Percentiles rank a stretch among this genome's conserved stretches.
phyloP scores from a whole-genome alignment of 2,329 filamentous ascomycete genomes.

The Apiospora koreana region DNA sequence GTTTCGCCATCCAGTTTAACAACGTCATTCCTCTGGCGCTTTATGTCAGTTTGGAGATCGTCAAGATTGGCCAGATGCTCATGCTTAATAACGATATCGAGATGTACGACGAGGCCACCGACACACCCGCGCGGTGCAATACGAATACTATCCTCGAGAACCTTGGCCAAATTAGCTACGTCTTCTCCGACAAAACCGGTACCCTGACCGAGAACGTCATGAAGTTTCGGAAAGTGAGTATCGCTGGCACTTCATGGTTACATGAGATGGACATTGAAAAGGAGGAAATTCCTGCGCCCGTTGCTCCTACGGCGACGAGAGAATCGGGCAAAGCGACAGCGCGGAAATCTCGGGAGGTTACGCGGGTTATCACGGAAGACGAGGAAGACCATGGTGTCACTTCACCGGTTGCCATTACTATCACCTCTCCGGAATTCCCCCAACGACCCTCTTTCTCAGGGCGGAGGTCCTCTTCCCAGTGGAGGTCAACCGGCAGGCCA shows the following conservation, averaged over 20 bases:
- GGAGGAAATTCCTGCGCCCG: conserved; percentile 13
- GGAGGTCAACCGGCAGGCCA: conserved; percentile 33
- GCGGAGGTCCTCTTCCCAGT: conserved; percentile 34
- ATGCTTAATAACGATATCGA: conserved; percentile 79
- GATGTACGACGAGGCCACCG: conserved; percentile 84
- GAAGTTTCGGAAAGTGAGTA: conserved; percentile 91
- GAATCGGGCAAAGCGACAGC: neutral
- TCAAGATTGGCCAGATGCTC: conserved; percentile 78
- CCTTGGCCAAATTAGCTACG: conserved; percentile 83
- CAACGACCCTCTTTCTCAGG: conserved; percentile 17
- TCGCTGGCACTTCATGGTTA: conserved; percentile 86
- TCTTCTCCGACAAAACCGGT: conserved; percentile 94
- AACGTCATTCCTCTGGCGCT: conserved; percentile 90
- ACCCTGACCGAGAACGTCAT: conserved; percentile 94
- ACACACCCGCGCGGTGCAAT: conserved; percentile 86
- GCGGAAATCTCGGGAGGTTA: conserved; percentile 16
- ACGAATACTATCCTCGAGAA: conserved; percentile 97
- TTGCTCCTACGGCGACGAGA: neutral
- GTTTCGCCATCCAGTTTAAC: conserved; percentile 95
- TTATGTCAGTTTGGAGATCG: conserved; percentile 87
- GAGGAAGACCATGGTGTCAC: conserved; percentile 20
- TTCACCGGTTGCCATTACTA: conserved; percentile 23
- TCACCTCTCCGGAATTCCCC: conserved; percentile 22
- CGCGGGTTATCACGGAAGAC: conserved; percentile 15
- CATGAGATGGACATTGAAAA: conserved; percentile 70